Conservation (phyloP, 2,329 filamentous ascomycete species). For the Sordariomycetes sp. region DNA sequence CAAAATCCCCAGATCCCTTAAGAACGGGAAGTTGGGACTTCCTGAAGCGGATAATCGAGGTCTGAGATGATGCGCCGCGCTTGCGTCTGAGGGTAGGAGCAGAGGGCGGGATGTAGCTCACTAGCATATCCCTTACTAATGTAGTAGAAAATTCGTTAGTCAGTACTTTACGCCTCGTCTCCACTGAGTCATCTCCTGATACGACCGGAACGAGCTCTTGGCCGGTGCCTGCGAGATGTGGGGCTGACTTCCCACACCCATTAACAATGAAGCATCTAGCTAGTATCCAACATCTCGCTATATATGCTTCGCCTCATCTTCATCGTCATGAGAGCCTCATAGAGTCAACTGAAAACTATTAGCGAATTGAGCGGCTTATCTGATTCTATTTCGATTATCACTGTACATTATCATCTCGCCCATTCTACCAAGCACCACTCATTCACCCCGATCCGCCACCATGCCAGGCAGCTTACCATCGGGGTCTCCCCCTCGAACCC, state of each 20-base stretch:
- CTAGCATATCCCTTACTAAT: neutral
- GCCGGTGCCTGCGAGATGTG: neutral
- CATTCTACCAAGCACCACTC: neutral
- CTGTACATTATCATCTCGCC: neutral
- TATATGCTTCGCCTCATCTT: neutral
- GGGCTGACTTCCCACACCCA: neutral
- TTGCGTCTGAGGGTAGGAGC: neutral
- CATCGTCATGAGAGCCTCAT: no score
- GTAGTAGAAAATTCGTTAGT: neutral
- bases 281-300: neutral
- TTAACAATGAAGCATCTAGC: neutral
- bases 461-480: constrained; percentile 1
- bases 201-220: neutral
- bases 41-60: neutral
- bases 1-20: neutral
- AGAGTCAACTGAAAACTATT: no score
- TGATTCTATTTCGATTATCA: no score
- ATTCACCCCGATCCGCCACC: neutral
- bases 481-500: constrained; percentile 19
- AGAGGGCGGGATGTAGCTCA: neutral
- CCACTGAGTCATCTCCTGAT: neutral
- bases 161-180: neutral
- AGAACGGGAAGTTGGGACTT: neutral
- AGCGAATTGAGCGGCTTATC: no score
- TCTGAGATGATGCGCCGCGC: neutral